Percentiles rank a stretch among this genome's conserved stretches.
These are phyloP conservation scores for Triticum monococcum DNA, from an alignment of 176 grass and related monocot species.

Conservation along the genomic window DNA sequence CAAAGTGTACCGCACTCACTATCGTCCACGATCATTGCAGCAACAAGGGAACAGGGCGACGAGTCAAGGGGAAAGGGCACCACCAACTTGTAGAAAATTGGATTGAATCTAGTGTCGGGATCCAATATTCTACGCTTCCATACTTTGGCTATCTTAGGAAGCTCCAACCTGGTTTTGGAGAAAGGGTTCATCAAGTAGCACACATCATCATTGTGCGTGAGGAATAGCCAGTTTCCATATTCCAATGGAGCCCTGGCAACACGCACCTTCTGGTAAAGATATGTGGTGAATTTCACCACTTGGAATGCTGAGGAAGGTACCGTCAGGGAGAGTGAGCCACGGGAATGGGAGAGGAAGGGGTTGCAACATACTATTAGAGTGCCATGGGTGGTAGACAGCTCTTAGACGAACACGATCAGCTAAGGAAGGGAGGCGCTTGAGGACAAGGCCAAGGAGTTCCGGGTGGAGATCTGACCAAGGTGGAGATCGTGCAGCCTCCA, in stretches of 20 bases:
- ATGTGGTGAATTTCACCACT: neutral
- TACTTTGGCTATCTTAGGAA: neutral
- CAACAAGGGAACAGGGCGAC: neutral
- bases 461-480: neutral
- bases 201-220: neutral
- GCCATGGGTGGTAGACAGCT: slow-evolving; percentile 4
- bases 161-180: too few relatives aligned
- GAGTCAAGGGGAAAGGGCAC: neutral
- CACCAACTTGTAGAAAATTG: neutral
- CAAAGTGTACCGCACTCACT: neutral
- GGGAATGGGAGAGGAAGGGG: neutral
- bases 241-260: neutral
- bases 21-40: neutral
- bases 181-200: neutral
- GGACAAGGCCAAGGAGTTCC: neutral
- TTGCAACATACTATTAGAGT: neutral
- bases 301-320: neutral
- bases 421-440: neutral
- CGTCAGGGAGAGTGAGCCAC: slow-evolving; percentile 6
- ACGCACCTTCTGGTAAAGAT: neutral
- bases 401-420: neutral
- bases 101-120: neutral
- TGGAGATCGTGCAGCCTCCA: neutral
- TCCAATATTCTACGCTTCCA: neutral
- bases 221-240: neutral